Base-by-base conservation (phyloP, 306 rosid species). In the Neltuma alba region DNA sequence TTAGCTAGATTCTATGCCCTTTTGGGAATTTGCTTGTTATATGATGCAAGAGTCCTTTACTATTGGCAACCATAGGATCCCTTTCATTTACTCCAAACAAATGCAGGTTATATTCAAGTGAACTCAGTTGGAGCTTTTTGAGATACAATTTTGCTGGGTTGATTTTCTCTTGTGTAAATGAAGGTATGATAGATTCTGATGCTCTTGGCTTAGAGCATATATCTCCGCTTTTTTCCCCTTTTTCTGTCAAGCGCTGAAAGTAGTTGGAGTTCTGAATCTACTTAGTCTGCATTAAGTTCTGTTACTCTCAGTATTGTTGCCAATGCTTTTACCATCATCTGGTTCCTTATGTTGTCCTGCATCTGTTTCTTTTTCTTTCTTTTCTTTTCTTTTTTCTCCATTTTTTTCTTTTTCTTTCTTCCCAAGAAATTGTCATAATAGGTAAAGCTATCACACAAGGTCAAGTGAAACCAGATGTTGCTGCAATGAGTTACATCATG, bases 101-200 rank as follows among this genome's bases (percentile, higher is more conserved):
- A 69, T 69, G 74, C 91, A 81, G 88, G 92, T 91, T 79, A 83
- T 83, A 87, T 86, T 87, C 92, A 68, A 85, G 89, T 91, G 92
- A 89, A 83, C 76, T 83, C 89, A 72, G 40, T 89, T 89, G 92
- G 96, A 95, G 96, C 97, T 87, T 79, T 82, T 83, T 87, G 94
- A 91, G 89, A 83, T 87, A 83, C 87, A 76, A 76, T 88, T 86
- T 90, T 74, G 89, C 91, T 62, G 89, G 88, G 87, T 92, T 89
- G 92, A 87, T 87, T 91, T 91, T 89, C 88, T 82, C 91, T 86
- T 89, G 66, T 87, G 77, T 86, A 82, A 86, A 70, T 73, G 75
- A 93, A 95, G 99, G 99, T 91, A 96, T 90, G 74, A 54, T 73
- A 80, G 90, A 89, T 82, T 88, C 78, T 81, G 87, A 78, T 85